phyloP scores from a whole-genome alignment of 306 rosid genomes.

The Sindora glabra region DNA sequence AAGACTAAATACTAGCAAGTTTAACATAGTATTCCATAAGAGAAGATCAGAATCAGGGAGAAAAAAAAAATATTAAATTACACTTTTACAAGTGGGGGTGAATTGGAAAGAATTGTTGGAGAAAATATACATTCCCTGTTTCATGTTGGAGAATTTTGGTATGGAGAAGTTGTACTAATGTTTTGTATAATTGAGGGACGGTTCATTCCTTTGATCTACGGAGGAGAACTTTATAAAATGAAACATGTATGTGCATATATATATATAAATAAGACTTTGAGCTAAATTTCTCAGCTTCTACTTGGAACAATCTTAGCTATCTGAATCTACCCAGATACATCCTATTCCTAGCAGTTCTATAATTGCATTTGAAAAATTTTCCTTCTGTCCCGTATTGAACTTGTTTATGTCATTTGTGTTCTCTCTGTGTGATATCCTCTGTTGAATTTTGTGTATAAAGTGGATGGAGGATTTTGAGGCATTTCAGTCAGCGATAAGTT shows the following conservation, averaged over 20 bases:
- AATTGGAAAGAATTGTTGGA: not conserved
- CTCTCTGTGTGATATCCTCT: not conserved
- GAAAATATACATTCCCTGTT: not conserved
- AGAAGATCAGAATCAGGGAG: too few relatives aligned
- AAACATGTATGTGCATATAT: too few relatives aligned
- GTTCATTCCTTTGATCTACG: too few relatives aligned
- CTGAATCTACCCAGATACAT: not conserved
- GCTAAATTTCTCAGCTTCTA: too few relatives aligned
- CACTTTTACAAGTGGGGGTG: not conserved
- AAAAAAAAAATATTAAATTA: too few relatives aligned
- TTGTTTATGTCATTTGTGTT: not conserved
- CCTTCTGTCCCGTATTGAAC: not conserved
- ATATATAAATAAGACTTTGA: too few relatives aligned
- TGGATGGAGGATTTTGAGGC: conserved; percentile 92
- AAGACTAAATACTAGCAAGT: not conserved
- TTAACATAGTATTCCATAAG: too few relatives aligned
- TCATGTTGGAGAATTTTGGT: conserved; percentile 3
- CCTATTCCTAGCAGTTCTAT: not conserved
- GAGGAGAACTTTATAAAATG: too few relatives aligned
- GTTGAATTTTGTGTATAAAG: conserved; percentile 30
- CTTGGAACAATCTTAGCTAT: too few relatives aligned
- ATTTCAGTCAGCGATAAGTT: conserved; percentile 58
- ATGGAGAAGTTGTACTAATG: not conserved
- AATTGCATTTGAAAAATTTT: not conserved
- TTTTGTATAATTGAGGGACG: too few relatives aligned